Evolutionary conservation across 345 rosid species (phyloP).

Genomic region (Eutrema japonicum): DNA sequence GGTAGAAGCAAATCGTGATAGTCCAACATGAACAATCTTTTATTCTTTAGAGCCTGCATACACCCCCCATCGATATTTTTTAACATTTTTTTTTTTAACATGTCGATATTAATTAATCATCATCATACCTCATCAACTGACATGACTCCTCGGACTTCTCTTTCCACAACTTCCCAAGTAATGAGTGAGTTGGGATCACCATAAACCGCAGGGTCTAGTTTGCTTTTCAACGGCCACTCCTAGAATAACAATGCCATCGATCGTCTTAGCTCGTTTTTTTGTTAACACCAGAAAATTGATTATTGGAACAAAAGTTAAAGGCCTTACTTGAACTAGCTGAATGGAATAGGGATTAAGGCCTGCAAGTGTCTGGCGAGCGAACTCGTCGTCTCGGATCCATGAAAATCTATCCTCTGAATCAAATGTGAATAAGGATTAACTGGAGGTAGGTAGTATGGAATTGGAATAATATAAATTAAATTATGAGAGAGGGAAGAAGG

Average conservation of each 20-base stretch:
- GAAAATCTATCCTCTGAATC: slow-evolving; percentile 68
- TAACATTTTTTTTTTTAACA: no score
- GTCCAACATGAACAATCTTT: slow-evolving; percentile 40
- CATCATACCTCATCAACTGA: slow-evolving; percentile 58
- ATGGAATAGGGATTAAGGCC: slow-evolving; percentile 73
- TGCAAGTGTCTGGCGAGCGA: slow-evolving; percentile 73
- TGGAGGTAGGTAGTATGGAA: neutral
- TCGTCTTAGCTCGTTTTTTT: no score
- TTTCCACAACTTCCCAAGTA: slow-evolving; percentile 59
- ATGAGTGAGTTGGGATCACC: slow-evolving; percentile 71
- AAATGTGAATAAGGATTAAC: neutral
- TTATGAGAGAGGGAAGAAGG: neutral
- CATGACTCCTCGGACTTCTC: slow-evolving; percentile 57
- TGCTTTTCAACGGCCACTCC: slow-evolving; percentile 90
- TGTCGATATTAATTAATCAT: neutral
- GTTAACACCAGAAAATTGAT: neutral
- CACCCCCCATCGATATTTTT: neutral
- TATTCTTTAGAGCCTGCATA: slow-evolving; percentile 8
- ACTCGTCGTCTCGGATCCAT: slow-evolving; percentile 84
- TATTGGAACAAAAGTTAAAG: neutral
- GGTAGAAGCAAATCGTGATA: slow-evolving; percentile 54
- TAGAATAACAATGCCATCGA: slow-evolving; percentile 16
- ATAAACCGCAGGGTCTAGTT: slow-evolving; percentile 65
- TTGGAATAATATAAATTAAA: neutral
- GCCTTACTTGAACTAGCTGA: slow-evolving; percentile 60